phyloP scores from a whole-genome alignment of 495 filamentous ascomycete species.

The Aspergillus sparsus region DNA sequence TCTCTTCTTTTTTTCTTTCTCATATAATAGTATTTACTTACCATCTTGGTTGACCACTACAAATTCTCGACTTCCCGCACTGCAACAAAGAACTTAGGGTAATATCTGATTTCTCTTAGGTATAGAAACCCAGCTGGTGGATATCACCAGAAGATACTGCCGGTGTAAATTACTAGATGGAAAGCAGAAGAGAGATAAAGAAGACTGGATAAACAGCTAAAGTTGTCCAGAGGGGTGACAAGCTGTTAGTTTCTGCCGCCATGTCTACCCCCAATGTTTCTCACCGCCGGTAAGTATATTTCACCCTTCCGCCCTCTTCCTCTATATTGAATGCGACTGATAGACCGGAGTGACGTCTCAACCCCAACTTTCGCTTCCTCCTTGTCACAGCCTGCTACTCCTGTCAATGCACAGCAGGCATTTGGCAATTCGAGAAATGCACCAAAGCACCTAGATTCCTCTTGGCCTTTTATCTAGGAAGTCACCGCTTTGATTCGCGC shows the following conservation, averaged over 20 bases:
- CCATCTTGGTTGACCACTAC: conserved; percentile 22
- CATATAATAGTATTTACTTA: conserved; percentile 13
- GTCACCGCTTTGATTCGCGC: conserved; percentile 29
- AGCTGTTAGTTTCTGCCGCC: conserved; percentile 20
- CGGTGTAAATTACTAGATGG: too few relatives aligned
- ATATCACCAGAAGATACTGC: too few relatives aligned
- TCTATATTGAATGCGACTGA: not conserved
- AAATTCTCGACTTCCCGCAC: not conserved
- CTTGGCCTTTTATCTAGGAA: conserved; percentile 26
- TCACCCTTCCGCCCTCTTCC: conserved; percentile 8
- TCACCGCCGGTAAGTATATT: conserved; percentile 19
- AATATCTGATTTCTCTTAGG: not conserved
- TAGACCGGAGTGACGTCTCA: not conserved
- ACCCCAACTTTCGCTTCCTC: not conserved
- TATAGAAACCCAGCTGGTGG: not conserved
- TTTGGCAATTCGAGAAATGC: conserved; percentile 19
- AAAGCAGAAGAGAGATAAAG: too few relatives aligned
- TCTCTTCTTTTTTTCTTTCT: not conserved
- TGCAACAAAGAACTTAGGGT: not conserved
- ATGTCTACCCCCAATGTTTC: conserved; percentile 14
- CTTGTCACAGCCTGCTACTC: not conserved
- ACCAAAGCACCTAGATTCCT: conserved; percentile 15
- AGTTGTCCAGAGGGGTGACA: conserved; percentile 7
- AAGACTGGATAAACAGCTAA: conserved; percentile 2
- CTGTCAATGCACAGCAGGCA: conserved; percentile 12